phyloP scores from a whole-genome alignment of 176 grass and related monocot species.

The Hyparrhenia diplandra region DNA sequence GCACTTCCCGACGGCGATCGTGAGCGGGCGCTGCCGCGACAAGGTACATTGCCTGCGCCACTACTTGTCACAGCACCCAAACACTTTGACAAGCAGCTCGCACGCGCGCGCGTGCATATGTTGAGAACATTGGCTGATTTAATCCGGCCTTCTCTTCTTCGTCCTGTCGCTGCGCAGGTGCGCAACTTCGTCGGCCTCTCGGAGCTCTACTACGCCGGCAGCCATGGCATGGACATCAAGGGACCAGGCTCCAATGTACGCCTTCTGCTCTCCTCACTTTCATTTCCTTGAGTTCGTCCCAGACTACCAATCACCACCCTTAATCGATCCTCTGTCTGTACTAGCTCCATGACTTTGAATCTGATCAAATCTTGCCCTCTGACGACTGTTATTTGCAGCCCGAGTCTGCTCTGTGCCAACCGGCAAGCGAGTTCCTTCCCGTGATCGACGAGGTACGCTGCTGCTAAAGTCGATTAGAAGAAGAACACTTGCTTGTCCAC shows the following conservation, averaged over 20 bases:
- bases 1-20: constrained; percentile 90
- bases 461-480: not conserved
- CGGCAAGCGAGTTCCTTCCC: constrained; percentile 88
- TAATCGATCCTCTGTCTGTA: not conserved
- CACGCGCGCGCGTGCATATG: not conserved
- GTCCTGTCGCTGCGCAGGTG: constrained; percentile 34
- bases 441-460: constrained; percentile 72
- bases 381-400: constrained; percentile 42
- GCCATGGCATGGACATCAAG: constrained; percentile 98
- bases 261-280: not conserved
- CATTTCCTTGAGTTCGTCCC: not conserved
- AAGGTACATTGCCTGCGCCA: constrained; percentile 78
- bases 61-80: not conserved
- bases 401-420: constrained; percentile 63
- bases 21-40: constrained; percentile 88
- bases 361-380: not conserved
- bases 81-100: not conserved
- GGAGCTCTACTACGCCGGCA: constrained; percentile 95
- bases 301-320: too few relatives aligned
- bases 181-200: constrained; percentile 72
- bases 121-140: not conserved
- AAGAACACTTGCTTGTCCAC: not conserved
- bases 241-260: constrained; percentile 63
- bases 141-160: not conserved
- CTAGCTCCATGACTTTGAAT: not conserved